Evolutionary conservation across 805 yeast genomes (phyloP).

Genomic region (Wickerhamiella musiphila): DNA sequence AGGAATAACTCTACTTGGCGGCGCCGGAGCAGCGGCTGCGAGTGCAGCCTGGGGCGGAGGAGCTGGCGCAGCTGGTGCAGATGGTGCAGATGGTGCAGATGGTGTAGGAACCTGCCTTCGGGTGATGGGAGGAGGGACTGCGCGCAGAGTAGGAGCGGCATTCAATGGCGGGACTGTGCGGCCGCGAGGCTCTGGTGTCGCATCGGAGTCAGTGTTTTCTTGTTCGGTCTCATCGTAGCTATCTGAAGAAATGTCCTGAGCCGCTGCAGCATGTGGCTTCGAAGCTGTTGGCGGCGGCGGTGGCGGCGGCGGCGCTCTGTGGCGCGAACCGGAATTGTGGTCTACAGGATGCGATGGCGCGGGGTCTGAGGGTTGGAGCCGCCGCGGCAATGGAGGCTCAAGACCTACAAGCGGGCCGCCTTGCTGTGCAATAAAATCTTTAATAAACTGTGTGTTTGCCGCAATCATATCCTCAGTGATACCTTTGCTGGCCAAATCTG

Average conservation of each 20-base stretch:
- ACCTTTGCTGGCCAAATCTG: slow-evolving; percentile 59
- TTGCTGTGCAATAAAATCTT: slow-evolving; percentile 52
- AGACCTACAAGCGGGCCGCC: slow-evolving; percentile 70
- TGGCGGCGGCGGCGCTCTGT: slow-evolving; percentile 23
- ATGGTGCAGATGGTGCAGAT: background rate
- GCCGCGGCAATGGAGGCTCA: slow-evolving; percentile 71
- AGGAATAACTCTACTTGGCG: slow-evolving; percentile 1
- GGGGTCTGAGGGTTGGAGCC: slow-evolving; percentile 17
- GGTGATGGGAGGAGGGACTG: background rate
- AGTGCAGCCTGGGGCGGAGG: background rate
- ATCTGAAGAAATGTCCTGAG: slow-evolving; percentile 1
- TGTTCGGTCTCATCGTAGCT: too few species aligned
- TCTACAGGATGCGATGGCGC: slow-evolving; percentile 7
- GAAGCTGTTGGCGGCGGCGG: slow-evolving; percentile 6
- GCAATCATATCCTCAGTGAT: slow-evolving; percentile 81
- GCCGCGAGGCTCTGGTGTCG: background rate
- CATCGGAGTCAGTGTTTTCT: background rate
- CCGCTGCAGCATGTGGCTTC: slow-evolving; percentile 2
- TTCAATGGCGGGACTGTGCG: background rate
- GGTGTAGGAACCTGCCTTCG: background rate
- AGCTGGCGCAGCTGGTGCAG: background rate
- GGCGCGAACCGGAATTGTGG: slow-evolving; percentile 23
- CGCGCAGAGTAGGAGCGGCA: background rate
- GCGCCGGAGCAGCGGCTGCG: background rate
- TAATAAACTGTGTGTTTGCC: slow-evolving; percentile 66